Percentiles rank a stretch among this genome's conserved stretches.
phyloP scores from a whole-genome alignment of 768 basidiomycete genomes.

The Dacryopinax spathularia region DNA sequence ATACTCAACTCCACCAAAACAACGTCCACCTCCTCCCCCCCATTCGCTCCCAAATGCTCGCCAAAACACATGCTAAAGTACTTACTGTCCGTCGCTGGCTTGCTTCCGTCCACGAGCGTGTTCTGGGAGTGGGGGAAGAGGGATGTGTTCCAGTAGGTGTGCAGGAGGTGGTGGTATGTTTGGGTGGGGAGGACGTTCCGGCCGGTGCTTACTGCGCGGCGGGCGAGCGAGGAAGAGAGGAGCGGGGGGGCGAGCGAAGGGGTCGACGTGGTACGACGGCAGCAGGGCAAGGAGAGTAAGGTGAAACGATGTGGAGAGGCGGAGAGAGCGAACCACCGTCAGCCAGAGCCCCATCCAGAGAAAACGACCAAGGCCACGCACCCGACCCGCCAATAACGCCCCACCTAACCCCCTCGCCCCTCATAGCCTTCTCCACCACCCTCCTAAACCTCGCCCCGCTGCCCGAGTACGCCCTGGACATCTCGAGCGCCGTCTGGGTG shows the following conservation, averaged over 20 bases:
- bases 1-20: slow-evolving; percentile 6
- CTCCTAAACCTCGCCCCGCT: slow-evolving; percentile 12
- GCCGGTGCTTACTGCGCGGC: neutral
- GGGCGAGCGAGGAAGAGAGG: no score
- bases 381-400: slow-evolving; percentile 14
- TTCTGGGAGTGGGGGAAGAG: slow-evolving; percentile 1
- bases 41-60: neutral
- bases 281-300: no score
- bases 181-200: neutral
- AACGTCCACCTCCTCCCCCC: neutral
- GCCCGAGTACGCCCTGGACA: slow-evolving; percentile 15
- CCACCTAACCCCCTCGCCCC: slow-evolving; percentile 14
- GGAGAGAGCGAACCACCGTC: neutral
- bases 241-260: no score
- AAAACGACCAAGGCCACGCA: slow-evolving; percentile 4
- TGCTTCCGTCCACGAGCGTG: neutral
- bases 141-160: neutral
- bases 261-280: no score
- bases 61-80: slow-evolving; percentile 3
- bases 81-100: slow-evolving; percentile 4
- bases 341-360: neutral
- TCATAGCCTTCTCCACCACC: slow-evolving; percentile 14
- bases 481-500: slow-evolving; percentile 12
- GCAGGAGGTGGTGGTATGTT: neutral
- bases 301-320: no score